A percentile compares a stretch with the other conserved stretches of the same genome.
These are phyloP conservation scores for Populus hybrid DNA, from an alignment of 441 rosid species.

Conservation along the genomic window DNA sequence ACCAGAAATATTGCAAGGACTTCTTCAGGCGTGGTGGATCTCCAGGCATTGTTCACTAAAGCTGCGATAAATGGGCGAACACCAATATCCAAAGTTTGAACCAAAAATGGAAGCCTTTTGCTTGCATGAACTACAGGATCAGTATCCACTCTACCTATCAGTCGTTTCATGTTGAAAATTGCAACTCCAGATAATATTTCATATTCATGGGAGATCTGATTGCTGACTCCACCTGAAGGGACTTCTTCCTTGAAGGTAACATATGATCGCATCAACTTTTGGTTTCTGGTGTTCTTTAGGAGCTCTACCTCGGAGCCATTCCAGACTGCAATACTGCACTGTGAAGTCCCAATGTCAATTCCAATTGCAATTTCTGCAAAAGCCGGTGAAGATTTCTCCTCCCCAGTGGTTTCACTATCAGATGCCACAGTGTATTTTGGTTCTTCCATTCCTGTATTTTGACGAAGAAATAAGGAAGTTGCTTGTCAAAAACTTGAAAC, in stretches of 20 bases:
- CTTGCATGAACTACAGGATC: conserved; percentile 73
- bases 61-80: conserved; percentile 81
- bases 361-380: conserved; percentile 78
- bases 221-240: conserved; percentile 72
- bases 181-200: conserved; percentile 80
- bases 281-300: conserved; percentile 67
- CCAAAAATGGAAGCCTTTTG: conserved; percentile 72
- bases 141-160: conserved; percentile 80
- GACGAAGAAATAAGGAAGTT: conserved; percentile 2
- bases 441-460: conserved; percentile 66
- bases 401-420: conserved; percentile 69
- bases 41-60: conserved; percentile 77
- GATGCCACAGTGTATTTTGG: conserved; percentile 77
- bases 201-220: conserved; percentile 61
- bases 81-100: conserved; percentile 80
- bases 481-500: neutral
- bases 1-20: conserved; percentile 73
- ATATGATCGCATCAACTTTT: conserved; percentile 66
- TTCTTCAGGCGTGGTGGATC: conserved; percentile 86
- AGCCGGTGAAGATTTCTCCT: conserved; percentile 58
- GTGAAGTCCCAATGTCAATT: conserved; percentile 84
- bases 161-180: conserved; percentile 87
- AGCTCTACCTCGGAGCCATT: conserved; percentile 81
- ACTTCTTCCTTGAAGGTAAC: conserved; percentile 70
- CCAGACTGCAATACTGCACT: conserved; percentile 83